Conservation (phyloP, 2,329 filamentous ascomycete species). For the Didymella exigua region DNA sequence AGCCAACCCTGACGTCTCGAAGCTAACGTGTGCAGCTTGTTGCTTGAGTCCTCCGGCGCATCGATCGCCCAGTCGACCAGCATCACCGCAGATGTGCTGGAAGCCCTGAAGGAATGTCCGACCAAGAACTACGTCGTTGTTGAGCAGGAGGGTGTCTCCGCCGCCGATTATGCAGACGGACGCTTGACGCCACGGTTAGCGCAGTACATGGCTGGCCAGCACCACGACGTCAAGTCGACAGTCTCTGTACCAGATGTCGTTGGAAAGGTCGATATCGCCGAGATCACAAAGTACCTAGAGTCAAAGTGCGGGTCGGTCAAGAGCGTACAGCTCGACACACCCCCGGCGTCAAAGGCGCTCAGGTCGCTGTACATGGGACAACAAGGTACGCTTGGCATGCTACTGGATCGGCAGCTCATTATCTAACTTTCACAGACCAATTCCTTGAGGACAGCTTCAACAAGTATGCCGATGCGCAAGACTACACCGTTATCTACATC, state of each 20-base stretch:
- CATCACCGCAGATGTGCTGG: conserved; percentile 51
- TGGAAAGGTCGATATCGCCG: conserved; percentile 54
- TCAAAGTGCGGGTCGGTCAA: conserved; percentile 53
- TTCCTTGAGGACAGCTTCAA: conserved; percentile 30
- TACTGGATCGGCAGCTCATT: too few species aligned
- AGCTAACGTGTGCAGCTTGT: conserved; percentile 40
- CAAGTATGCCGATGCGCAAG: conserved; percentile 51
- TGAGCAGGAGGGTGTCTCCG: conserved; percentile 74
- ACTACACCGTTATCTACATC: conserved; percentile 78
- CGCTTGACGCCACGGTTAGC: conserved; percentile 60
- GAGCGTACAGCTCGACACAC: conserved; percentile 21
- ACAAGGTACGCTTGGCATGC: conserved; percentile 23
- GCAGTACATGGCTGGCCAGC: conserved; percentile 55
- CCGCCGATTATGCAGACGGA: conserved; percentile 67
- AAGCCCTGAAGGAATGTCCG: conserved; percentile 67
- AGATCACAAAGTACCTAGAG: conserved; percentile 52
- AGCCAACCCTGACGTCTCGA: conserved; percentile 15
- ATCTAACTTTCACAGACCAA: conserved; percentile 27
- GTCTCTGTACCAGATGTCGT: conserved; percentile 60
- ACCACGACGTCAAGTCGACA: conserved; percentile 60
- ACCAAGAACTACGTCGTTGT: conserved; percentile 79
- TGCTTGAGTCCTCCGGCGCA: conserved; percentile 31
- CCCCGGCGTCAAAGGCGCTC: conserved; percentile 19
- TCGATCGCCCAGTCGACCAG: conserved; percentile 52
- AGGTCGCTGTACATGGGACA: conserved; percentile 23